Evolutionary conservation across 805 yeast species (phyloP), one percentile per base, ranked within the genome.

Genomic region (Zygotorulaspora chibaensis): DNA sequence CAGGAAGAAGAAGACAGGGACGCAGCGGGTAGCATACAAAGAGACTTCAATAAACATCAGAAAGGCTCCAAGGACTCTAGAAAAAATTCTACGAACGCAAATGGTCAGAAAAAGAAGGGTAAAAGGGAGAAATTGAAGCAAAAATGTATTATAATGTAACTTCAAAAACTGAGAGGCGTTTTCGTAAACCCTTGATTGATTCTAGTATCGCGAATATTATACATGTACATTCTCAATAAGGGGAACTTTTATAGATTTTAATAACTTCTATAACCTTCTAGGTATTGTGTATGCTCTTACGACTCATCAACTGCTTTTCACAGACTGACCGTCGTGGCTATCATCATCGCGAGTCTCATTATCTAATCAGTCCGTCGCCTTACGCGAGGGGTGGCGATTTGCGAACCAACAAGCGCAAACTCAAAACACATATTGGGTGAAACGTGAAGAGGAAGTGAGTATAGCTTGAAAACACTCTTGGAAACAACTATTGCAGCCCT

Each of bases 1-100:
- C 87, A 81, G 55, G 78, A 74, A 53, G 74, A 79, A 49, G 86
- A 81, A 52, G 85, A 81, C 55, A 67, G 67, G 28, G 69, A 62
- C 38, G 72, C 71, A 39, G 84, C 84, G 1, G 62, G 67, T 43
- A 61, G 61, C 13, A 56, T 77, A 41, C 79, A 77, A 54, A 56
- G 65, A 35, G 59, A 58, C 11, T 71, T 62, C 39, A 35, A 16
- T 33, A 31, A 29, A 8, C 18, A 34, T 20, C 45, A 44, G 31
- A 51, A 47, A 33, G 38, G 40, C 18, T 40, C 35, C 18, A 40
- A 28, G 27, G 42, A 45, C 29, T 34, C 36, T 27, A 44, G 42
- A 15, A 47, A 42, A 43, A 46, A 40, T 5, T 10, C 23, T 18
- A 16, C 40, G 10, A 15, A 33, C 18, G 42, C 40, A 15, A 38